phyloP scores from a whole-genome alignment of 169 alveolate species.

The Plasmodium adleri region DNA sequence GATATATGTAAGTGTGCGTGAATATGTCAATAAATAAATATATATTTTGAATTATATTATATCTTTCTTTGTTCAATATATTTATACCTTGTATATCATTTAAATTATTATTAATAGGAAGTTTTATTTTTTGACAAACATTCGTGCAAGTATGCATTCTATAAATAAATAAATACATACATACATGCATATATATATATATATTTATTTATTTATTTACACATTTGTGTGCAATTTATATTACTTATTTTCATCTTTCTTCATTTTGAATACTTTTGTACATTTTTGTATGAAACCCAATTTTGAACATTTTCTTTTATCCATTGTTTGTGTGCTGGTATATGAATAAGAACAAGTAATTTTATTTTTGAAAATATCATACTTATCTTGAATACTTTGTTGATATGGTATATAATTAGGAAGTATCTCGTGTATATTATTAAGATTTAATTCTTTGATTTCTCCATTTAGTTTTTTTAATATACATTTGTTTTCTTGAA shows the following conservation, averaged over 20 bases:
- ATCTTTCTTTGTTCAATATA: too few species aligned
- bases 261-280: constrained; percentile 19
- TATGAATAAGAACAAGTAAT: background rate
- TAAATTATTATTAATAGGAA: too few species aligned
- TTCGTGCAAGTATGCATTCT: too few species aligned
- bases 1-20: background rate
- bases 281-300: constrained; percentile 45
- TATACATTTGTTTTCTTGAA: constrained; percentile 11
- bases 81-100: too few species aligned
- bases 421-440: constrained; percentile 7
- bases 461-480: constrained; percentile 45
- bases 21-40: too few species aligned
- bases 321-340: constrained; percentile 21
- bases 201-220: background rate
- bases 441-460: constrained; percentile 17
- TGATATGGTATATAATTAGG: constrained; percentile 69
- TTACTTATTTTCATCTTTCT: background rate
- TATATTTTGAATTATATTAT: too few species aligned
- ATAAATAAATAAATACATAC: too few species aligned
- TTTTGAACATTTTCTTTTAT: constrained; percentile 4
- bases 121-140: too few species aligned
- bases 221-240: background rate
- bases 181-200: background rate
- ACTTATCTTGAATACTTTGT: background rate
- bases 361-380: background rate